phyloP scores from a whole-genome alignment of 2,329 filamentous ascomycete genomes.

The Scortechinia acanthostroma region DNA sequence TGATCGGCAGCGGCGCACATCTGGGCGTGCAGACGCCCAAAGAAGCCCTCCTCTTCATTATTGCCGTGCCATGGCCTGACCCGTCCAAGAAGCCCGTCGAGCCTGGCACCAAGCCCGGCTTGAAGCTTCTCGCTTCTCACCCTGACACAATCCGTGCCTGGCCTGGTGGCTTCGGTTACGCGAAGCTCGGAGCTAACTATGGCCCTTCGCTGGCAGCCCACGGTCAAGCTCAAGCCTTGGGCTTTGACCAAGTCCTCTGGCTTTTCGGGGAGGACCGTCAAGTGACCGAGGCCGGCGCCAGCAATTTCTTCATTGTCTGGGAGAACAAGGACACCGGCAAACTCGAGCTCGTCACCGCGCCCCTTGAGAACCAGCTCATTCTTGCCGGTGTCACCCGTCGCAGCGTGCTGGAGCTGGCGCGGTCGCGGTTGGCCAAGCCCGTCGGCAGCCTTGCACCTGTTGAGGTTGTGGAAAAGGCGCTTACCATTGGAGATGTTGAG shows the following conservation, averaged over 20 bases:
- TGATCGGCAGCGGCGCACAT: constrained; percentile 44
- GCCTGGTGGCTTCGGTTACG: constrained; percentile 56
- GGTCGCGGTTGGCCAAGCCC: constrained; percentile 24
- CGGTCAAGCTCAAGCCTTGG: constrained; percentile 38
- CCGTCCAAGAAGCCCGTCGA: constrained; percentile 15
- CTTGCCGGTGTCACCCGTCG: constrained; percentile 49
- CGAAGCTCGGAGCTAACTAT: constrained; percentile 58
- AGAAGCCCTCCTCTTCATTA: constrained; percentile 49
- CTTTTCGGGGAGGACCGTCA: constrained; percentile 45
- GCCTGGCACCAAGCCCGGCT: constrained; percentile 16
- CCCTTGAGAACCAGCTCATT: constrained; percentile 43
- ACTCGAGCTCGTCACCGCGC: constrained; percentile 48
- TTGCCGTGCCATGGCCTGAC: constrained; percentile 18
- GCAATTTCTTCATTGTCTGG: constrained; percentile 57
- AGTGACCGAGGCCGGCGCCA: constrained; percentile 54
- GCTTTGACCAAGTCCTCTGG: constrained; percentile 57
- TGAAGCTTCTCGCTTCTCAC: constrained; percentile 41
- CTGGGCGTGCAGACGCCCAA: constrained; percentile 48
- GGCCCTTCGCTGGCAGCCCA: constrained; percentile 48
- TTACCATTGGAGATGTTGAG: constrained; percentile 43
- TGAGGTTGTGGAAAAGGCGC: constrained; percentile 42
- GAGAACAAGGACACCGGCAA: constrained; percentile 28
- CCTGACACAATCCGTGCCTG: constrained; percentile 52
- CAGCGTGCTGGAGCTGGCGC: constrained; percentile 44
- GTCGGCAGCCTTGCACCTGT: constrained; percentile 12